These are phyloP conservation scores for Cenchrus fungigraminus DNA, from an alignment of 176 grass and related monocot species.

Conservation along the genomic window DNA sequence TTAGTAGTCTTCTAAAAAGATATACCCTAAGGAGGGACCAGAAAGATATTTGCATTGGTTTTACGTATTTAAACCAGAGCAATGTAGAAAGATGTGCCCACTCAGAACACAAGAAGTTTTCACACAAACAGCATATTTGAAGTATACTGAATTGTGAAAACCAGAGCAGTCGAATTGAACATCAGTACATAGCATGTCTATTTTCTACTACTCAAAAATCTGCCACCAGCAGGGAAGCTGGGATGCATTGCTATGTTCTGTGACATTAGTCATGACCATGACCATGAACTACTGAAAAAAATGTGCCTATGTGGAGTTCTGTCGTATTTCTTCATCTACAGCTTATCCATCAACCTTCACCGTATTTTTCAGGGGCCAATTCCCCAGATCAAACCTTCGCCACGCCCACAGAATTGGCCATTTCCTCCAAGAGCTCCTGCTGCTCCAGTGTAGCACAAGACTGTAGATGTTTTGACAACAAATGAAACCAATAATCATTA, in stretches of 20 bases:
- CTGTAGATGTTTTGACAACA: conserved; percentile 35
- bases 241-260: conserved; percentile 17
- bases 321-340: conserved; percentile 21
- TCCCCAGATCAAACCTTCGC: conserved; percentile 23
- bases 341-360: conserved; percentile 11
- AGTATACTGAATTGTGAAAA: not conserved
- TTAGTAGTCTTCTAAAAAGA: no score
- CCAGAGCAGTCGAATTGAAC: not conserved
- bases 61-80: not conserved
- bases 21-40: no score
- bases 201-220: conserved; percentile 35
- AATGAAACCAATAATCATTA: conserved; percentile 11
- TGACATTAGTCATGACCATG: conserved; percentile 17
- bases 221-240: not conserved
- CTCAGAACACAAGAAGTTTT: not conserved
- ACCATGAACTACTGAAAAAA: conserved; percentile 1
- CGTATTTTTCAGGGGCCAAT: not conserved
- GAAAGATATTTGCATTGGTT: not conserved
- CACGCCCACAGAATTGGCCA: conserved; percentile 55
- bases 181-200: conserved; percentile 16
- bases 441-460: conserved; percentile 82
- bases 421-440: conserved; percentile 90
- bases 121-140: not conserved
- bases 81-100: not conserved
- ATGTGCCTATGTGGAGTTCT: not conserved